Conservation (phyloP, 495 filamentous ascomycete species). For the Xylaria telfairii region DNA sequence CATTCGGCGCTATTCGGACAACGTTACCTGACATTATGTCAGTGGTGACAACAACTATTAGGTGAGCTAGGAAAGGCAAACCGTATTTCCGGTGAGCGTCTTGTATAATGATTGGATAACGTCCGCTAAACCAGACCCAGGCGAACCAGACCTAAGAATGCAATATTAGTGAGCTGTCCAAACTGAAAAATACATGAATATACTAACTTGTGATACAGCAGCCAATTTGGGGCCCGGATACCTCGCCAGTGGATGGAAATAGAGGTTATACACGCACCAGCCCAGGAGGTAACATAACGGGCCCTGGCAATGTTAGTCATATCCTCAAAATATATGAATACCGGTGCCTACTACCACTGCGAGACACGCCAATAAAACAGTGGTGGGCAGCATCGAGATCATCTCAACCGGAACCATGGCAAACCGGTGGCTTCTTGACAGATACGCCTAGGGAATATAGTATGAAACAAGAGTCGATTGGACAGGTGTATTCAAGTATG, state of each 20-base stretch:
- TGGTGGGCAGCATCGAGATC: not conserved
- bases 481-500: not conserved
- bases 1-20: slow-evolving; percentile 51
- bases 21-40: slow-evolving; percentile 31
- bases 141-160: slow-evolving; percentile 31
- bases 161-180: not conserved
- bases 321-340: not conserved
- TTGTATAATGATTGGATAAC: slow-evolving; percentile 29
- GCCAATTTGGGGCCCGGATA: slow-evolving; percentile 50
- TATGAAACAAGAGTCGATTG: not conserved
- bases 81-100: slow-evolving; percentile 38
- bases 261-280: slow-evolving; percentile 42
- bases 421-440: not conserved
- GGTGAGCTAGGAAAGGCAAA: slow-evolving; percentile 11
- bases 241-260: slow-evolving; percentile 47
- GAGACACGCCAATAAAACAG: not conserved
- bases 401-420: not conserved
- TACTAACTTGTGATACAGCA: slow-evolving; percentile 39
- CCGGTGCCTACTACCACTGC: not conserved
- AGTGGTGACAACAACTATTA: slow-evolving; percentile 24
- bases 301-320: slow-evolving; percentile 2
- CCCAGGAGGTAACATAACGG: slow-evolving; percentile 22
- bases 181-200: not conserved
- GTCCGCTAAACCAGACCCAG: slow-evolving; percentile 32
- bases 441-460: not conserved